Evolutionary conservation across 2,329 filamentous ascomycete genomes (phyloP), one percentile per base, ranked within the genome.

Genomic region (Metarhizium anisopliae): DNA sequence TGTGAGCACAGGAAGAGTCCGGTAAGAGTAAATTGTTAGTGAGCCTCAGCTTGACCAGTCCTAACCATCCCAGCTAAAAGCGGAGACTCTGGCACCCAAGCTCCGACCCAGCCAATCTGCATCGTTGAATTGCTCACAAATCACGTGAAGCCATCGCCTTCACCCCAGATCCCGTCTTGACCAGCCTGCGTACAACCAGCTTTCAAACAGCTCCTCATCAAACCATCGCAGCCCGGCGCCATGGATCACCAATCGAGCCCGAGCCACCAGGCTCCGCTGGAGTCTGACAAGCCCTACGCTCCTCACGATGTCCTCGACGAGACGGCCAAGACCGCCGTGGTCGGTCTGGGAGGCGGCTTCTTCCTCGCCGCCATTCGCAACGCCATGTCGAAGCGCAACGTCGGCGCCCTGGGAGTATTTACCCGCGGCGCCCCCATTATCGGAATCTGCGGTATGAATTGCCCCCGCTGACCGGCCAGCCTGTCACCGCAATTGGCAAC

Each of bases 291-390:
- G 59, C 58, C 68, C 59, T 95, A 87, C 72, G 82, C 88, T 61
- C 83, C 87, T 51, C 83, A 85, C 71, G 89, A 95, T 79, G 85
- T 90, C 62, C 73, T 95, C 64, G 79, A 80, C 61, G 78, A 80
- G 60, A 81, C 86, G 52, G 74, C 86, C 68, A 84, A 82, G 69
- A 83, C 84, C 59, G 82, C 80, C 45, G 66, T 85, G 60, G 73
- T 90, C 64, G 85, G 86, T 59, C 84, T 84, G 66, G 75, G 76
- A 58, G 81, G 81, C 58, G 91, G 91, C 64, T 74, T 88, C 68
- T 80, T 90, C 71, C 70, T 87, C 58, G 87, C 90, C 52, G 86
- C 88, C 55, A 80, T 95, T 62, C 89, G 92, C 77, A 97, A 95
- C 77, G 90, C 91, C 57, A 81, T 96, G 64, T 80, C 86, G 55